These are phyloP conservation scores for Calonectria fujianensis DNA, from an alignment of 2,329 filamentous ascomycete genomes.

Conservation along the genomic window DNA sequence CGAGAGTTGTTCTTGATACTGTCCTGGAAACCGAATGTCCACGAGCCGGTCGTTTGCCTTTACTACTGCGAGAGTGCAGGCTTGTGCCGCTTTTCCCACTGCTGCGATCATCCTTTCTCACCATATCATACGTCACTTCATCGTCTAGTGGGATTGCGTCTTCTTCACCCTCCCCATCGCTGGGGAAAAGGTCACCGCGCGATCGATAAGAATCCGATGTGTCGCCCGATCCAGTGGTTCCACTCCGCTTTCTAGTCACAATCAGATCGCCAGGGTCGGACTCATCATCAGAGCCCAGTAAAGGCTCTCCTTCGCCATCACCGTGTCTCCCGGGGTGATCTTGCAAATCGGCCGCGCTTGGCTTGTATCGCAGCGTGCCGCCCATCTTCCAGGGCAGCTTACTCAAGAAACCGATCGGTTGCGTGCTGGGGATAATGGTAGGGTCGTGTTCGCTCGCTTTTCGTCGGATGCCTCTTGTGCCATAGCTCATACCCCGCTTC, in stretches of 20 bases:
- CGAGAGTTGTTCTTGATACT: slow-evolving; percentile 75
- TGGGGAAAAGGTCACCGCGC: slow-evolving; percentile 91
- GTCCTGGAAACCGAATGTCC: slow-evolving; percentile 67
- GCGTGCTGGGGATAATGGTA: slow-evolving; percentile 92
- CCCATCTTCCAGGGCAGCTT: slow-evolving; percentile 90
- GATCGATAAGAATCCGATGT: slow-evolving; percentile 92
- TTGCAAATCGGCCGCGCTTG: slow-evolving; percentile 91
- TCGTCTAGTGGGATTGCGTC: slow-evolving; percentile 95
- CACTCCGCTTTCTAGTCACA: slow-evolving; percentile 77
- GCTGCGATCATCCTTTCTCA: slow-evolving; percentile 84
- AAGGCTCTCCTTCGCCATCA: slow-evolving; percentile 79
- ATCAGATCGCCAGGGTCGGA: slow-evolving; percentile 56
- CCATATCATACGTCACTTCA: slow-evolving; percentile 90
- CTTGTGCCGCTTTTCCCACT: slow-evolving; percentile 72
- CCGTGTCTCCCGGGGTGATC: slow-evolving; percentile 82
- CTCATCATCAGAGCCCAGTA: slow-evolving; percentile 70
- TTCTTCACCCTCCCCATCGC: slow-evolving; percentile 89
- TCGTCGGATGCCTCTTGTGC: slow-evolving; percentile 76
- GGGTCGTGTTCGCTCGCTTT: slow-evolving; percentile 80
- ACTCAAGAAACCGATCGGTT: slow-evolving; percentile 89
- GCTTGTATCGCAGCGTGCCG: slow-evolving; percentile 88
- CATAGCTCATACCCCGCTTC: slow-evolving; percentile 93
- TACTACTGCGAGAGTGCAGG: slow-evolving; percentile 74
- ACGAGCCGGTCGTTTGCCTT: slow-evolving; percentile 71
- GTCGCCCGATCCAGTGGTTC: slow-evolving; percentile 85